Conservation (phyloP, 2,329 filamentous ascomycete genomes). For the Phialophora chinensis region DNA sequence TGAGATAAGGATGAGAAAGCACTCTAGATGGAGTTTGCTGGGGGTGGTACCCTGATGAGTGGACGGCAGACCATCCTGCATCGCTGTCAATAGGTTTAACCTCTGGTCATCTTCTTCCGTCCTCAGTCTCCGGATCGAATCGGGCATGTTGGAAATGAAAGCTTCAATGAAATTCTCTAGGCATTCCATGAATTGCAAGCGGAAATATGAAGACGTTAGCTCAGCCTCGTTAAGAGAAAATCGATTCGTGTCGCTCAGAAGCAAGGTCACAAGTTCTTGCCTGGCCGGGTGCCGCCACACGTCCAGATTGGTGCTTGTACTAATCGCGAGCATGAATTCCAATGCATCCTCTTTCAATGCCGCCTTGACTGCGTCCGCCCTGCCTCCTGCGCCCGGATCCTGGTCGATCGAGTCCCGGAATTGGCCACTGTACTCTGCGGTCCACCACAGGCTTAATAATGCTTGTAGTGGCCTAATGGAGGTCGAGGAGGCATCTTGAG, state of each 20-base stretch:
- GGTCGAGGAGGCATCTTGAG: constrained; percentile 46
- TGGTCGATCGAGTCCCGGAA: constrained; percentile 77
- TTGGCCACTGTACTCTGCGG: constrained; percentile 89
- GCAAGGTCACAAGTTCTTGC: constrained; percentile 77
- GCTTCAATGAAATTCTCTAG: constrained; percentile 87
- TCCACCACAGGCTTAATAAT: constrained; percentile 81
- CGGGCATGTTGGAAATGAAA: constrained; percentile 93
- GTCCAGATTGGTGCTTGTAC: constrained; percentile 77
- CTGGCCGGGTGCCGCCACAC: constrained; percentile 90
- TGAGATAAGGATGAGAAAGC: constrained; percentile 89
- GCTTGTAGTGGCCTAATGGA: constrained; percentile 75
- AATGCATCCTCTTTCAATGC: constrained; percentile 87
- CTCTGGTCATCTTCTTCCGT: constrained; percentile 85
- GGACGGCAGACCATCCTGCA: constrained; percentile 52
- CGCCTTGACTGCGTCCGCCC: constrained; percentile 75
- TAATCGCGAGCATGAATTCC: constrained; percentile 86
- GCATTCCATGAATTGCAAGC: constrained; percentile 74
- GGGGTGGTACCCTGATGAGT: constrained; percentile 52
- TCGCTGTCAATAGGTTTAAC: constrained; percentile 53
- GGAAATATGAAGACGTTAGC: constrained; percentile 74
- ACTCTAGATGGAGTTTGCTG: constrained; percentile 70
- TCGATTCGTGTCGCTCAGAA: constrained; percentile 78
- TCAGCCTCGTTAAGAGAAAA: constrained; percentile 66
- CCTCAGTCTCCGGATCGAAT: constrained; percentile 83
- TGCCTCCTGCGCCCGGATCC: constrained; percentile 54